These are phyloP conservation scores for Dothideomycetes sp. DNA, from an alignment of 2,329 filamentous ascomycete genomes.

Conservation along the genomic window DNA sequence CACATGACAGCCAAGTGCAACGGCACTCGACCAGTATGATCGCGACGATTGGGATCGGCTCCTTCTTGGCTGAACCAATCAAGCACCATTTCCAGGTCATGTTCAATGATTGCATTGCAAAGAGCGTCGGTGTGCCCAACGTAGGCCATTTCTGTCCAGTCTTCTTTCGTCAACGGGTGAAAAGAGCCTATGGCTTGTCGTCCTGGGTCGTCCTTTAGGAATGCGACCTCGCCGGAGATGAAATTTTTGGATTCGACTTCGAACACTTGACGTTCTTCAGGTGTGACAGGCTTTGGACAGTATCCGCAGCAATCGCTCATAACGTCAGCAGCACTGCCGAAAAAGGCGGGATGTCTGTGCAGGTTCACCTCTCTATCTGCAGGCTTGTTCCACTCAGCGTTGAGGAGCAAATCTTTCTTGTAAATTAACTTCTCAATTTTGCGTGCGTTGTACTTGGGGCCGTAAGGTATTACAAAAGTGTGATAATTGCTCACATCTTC, in stretches of 20 bases:
- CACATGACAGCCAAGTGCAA: constrained; percentile 64
- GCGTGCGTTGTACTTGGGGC: constrained; percentile 42
- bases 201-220: constrained; percentile 72
- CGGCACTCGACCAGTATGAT: constrained; percentile 69
- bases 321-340: constrained; percentile 63
- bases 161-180: constrained; percentile 68
- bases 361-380: constrained; percentile 66
- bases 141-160: constrained; percentile 90
- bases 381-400: constrained; percentile 75
- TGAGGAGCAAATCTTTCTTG: constrained; percentile 69
- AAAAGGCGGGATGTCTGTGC: constrained; percentile 78
- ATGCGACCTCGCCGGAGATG: constrained; percentile 61
- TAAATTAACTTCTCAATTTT: constrained; percentile 75
- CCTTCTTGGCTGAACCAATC: constrained; percentile 59
- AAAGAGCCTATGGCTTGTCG: constrained; percentile 64
- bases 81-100: constrained; percentile 57
- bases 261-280: constrained; percentile 60
- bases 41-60: constrained; percentile 60
- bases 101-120: constrained; percentile 71
- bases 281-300: constrained; percentile 58
- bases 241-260: constrained; percentile 66
- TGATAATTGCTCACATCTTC: constrained; percentile 72
- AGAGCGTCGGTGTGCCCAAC: constrained; percentile 66
- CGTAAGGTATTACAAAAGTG: constrained; percentile 54
- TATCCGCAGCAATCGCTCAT: constrained; percentile 72